Evolutionary conservation across 140 eudicot species (phyloP), one percentile per base, ranked within the genome.

Genomic region (Erigeron philadelphicus): DNA sequence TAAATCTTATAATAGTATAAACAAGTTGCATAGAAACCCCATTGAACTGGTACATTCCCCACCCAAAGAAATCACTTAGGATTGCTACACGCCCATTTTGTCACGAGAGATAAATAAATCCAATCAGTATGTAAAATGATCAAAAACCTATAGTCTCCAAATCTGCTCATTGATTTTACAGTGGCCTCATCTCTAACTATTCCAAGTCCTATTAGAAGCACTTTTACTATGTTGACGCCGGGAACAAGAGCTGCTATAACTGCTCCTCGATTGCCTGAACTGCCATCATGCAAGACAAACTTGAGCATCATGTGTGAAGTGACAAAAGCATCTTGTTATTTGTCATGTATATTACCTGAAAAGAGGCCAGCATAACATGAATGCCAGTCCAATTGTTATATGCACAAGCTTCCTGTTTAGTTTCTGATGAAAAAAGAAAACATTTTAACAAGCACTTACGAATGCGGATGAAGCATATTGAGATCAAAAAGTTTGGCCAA

Each of bases 361-460:
- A 54, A 85, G 75, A 42, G 91, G 91, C 91, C 91, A 85, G 83
- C 88, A 86, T 31, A 86, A 81, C 92, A 86, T 86, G 84, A 83
- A 86, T 17, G 72, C 88, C 56, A 83, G 64, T 68, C 92, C 92
- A 49, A 83, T 9, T 11, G 84, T 77, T 41, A 71, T 47, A 74
- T 86, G 92, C 48, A 81, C 82, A 60, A 86, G 84, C 85, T 86
- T 86, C 81, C 92, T 83, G 66, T 83, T 86, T 64, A 83, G 75
- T 72, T 80, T 86, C 92, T 86, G 76, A 35, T 56, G 41, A 66
- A 9, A 19, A 44, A 64, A 19, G 9, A 35, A 10, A 7, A 25
- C 19, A 56, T 5, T 2, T 56, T 19, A 9, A 56, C 1, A 56
- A 56, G 41, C 41, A 56, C 62, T 56, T 56, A 55, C 12, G 19